phyloP scores from a whole-genome alignment of 2,329 filamentous ascomycete species.

The Aspergillus sp. region DNA sequence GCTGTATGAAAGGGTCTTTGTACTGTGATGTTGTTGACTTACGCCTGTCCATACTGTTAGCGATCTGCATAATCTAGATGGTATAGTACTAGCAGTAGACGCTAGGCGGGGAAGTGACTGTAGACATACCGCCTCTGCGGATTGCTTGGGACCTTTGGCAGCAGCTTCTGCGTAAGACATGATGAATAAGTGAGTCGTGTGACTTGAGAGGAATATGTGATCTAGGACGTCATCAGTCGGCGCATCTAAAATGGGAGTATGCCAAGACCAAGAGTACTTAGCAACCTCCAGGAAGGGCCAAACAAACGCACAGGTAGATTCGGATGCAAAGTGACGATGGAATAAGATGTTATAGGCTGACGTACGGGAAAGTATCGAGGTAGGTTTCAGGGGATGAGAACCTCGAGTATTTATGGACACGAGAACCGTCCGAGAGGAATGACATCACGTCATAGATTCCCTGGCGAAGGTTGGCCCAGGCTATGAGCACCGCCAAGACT shows the following conservation, averaged over 20 bases:
- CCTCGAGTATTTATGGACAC: constrained; percentile 27
- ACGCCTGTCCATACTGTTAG: constrained; percentile 35
- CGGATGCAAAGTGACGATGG: background rate
- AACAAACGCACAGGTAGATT: background rate
- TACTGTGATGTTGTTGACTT: constrained; percentile 25
- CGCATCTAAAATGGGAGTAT: background rate
- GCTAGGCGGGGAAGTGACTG: background rate
- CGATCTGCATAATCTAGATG: constrained; percentile 6
- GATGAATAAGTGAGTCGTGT: constrained; percentile 13
- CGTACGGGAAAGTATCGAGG: background rate
- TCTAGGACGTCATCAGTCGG: constrained; percentile 6
- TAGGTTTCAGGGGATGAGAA: constrained; percentile 7
- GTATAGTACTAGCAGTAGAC: background rate
- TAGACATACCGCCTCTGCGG: constrained; percentile 49
- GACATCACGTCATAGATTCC: constrained; percentile 39
- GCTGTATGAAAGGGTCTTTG: no score
- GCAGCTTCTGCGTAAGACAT: constrained; percentile 55
- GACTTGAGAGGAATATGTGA: constrained; percentile 4
- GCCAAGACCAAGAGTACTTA: background rate
- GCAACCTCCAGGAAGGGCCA: background rate
- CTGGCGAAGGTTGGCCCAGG: constrained; percentile 19
- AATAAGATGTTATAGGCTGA: background rate
- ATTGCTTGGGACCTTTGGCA: constrained; percentile 50
- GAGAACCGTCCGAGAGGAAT: constrained; percentile 20
- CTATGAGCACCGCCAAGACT: constrained; percentile 18